phyloP scores from a whole-genome alignment of 2,329 filamentous ascomycete genomes.

The Berkeleyomyces rouxiae region DNA sequence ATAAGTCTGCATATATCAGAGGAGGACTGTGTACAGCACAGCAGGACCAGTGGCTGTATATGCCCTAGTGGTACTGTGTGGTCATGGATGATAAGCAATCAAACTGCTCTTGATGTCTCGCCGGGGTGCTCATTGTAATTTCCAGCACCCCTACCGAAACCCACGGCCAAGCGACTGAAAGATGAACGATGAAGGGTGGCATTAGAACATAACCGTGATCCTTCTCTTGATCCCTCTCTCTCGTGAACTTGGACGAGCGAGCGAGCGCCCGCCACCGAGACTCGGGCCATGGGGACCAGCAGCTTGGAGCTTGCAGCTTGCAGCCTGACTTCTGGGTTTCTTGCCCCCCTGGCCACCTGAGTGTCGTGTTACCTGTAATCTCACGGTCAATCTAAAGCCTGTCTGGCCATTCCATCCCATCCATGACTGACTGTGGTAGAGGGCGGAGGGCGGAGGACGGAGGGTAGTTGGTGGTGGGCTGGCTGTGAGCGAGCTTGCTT shows the following conservation, averaged over 20 bases:
- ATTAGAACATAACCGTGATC: too few species aligned
- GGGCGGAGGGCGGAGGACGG: not conserved
- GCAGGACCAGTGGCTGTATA: not conserved
- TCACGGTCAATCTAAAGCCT: not conserved
- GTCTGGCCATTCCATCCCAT: not conserved
- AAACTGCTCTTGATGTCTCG: not conserved
- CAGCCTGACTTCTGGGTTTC: not conserved
- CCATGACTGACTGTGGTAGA: not conserved
- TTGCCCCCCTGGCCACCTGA: not conserved
- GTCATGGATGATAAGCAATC: not conserved
- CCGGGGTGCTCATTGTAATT: not conserved
- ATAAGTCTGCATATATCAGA: not conserved
- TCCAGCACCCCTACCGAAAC: constrained; percentile 5
- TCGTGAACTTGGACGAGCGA: not conserved
- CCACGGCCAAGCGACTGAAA: not conserved
- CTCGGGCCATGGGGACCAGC: not conserved
- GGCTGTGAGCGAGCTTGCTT: too few species aligned
- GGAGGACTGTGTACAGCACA: not conserved
- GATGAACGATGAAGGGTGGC: not conserved
- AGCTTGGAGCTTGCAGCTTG: not conserved
- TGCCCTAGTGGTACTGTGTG: too few species aligned
- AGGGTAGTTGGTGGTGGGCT: too few species aligned
- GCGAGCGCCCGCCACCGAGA: not conserved
- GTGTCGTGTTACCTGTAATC: not conserved
- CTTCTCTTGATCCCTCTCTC: not conserved